Percentiles rank a stretch among this genome's conserved stretches.
phyloP scores from a whole-genome alignment of 116 monocot genomes.

The Trichopus zeylanicus region DNA sequence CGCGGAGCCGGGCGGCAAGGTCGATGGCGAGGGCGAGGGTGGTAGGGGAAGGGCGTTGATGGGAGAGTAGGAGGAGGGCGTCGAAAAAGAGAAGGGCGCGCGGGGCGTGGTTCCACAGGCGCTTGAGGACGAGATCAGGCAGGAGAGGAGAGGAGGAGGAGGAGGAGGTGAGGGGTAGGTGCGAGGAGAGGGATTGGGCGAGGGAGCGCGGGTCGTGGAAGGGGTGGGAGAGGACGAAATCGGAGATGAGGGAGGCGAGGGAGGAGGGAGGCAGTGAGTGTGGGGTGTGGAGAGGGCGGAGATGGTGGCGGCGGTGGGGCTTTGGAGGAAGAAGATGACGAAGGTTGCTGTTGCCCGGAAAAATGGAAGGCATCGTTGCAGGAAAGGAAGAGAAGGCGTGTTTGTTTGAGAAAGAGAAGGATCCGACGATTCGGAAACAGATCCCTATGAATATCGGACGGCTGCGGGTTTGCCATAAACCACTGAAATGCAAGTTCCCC shows the following conservation, averaged over 20 bases:
- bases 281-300: constrained; percentile 11
- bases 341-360: too few relatives aligned
- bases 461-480: too few relatives aligned
- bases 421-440: too few relatives aligned
- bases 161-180: constrained; percentile 4
- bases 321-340: not conserved
- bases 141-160: constrained; percentile 21
- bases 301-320: not conserved
- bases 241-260: constrained; percentile 5
- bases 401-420: too few relatives aligned
- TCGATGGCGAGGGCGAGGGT: constrained; percentile 49
- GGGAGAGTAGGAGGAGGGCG: constrained; percentile 40
- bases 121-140: constrained; percentile 44
- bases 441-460: too few relatives aligned
- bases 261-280: constrained; percentile 8
- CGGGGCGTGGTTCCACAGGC: constrained; percentile 55
- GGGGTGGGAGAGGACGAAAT: constrained; percentile 4
- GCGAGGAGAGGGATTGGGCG: constrained; percentile 6
- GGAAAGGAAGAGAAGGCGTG: not conserved
- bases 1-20: constrained; percentile 50
- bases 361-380: not conserved
- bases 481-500: too few relatives aligned
- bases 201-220: constrained; percentile 4
- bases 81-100: constrained; percentile 63
- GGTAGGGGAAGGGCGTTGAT: constrained; percentile 23